These are phyloP conservation scores for Hypomontagnella monticulosa DNA, from an alignment of 495 filamentous ascomycete genomes.

Conservation along the genomic window DNA sequence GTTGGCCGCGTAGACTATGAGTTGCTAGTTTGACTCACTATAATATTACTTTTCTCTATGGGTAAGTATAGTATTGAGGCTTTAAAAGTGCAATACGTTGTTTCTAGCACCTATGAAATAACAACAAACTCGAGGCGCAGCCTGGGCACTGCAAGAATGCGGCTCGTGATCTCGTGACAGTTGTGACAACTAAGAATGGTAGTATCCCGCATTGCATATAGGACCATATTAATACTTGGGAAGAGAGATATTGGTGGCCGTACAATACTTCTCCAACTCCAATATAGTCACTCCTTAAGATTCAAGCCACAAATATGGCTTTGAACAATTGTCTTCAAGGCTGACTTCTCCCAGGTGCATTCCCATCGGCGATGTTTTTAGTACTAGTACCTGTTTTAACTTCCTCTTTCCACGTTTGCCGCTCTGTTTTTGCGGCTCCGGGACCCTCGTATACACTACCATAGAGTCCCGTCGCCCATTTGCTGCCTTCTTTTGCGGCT, in stretches of 20 bases:
- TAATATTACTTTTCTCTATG: not conserved
- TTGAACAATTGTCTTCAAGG: conserved; percentile 27
- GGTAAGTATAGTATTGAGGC: conserved; percentile 16
- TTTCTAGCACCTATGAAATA: not conserved
- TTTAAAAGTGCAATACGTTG: conserved; percentile 12
- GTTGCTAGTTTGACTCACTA: conserved; percentile 11
- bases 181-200: conserved; percentile 28
- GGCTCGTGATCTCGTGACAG: conserved; percentile 33
- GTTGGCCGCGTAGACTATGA: conserved; percentile 33
- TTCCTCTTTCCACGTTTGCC: conserved; percentile 60
- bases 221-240: conserved; percentile 14
- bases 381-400: conserved; percentile 46
- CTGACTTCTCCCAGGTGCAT: conserved; percentile 38
- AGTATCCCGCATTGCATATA: conserved; percentile 12
- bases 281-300: conserved; percentile 16
- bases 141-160: conserved; percentile 16
- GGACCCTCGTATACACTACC: conserved; percentile 64
- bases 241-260: conserved; percentile 18
- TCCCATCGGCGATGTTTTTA: conserved; percentile 37
- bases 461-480: conserved; percentile 61
- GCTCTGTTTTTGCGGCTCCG: conserved; percentile 56
- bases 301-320: not conserved
- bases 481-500: conserved; percentile 49
- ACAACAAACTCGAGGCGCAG: conserved; percentile 12
- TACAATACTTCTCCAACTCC: not conserved